Percentiles rank a stretch among this genome's conserved stretches.
These are phyloP conservation scores for Mycosphaerella sp. DNA, from an alignment of 2,329 filamentous ascomycete species.

Conservation along the genomic window DNA sequence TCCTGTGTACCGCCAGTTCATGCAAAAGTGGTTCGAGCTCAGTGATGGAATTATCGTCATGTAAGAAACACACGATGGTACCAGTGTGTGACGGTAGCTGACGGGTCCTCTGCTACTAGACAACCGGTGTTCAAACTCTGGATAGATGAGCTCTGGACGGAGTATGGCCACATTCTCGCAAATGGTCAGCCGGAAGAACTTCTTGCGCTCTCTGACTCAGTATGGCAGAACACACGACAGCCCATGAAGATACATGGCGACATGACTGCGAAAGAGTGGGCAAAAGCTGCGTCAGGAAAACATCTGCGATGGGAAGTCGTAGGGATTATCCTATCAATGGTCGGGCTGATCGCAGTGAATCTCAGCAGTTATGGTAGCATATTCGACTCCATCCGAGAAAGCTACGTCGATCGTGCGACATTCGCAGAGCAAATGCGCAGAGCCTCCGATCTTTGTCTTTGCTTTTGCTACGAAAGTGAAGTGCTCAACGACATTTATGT, in stretches of 20 bases:
- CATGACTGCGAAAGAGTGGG: constrained; percentile 38
- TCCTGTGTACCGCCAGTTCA: constrained; percentile 29
- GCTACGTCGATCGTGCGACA: constrained; percentile 41
- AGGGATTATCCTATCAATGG: constrained; percentile 36
- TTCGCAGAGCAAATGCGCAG: constrained; percentile 43
- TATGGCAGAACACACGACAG: constrained; percentile 40
- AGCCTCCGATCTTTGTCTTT: constrained; percentile 32
- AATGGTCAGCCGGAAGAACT: constrained; percentile 33
- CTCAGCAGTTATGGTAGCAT: constrained; percentile 33
- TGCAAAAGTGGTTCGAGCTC: constrained; percentile 30
- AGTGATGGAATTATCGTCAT: constrained; percentile 33
- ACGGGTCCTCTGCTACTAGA: not conserved
- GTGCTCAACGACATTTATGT: constrained; percentile 33
- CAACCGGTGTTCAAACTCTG: constrained; percentile 31
- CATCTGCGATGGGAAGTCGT: constrained; percentile 42
- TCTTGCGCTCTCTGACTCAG: constrained; percentile 35
- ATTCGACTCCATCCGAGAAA: constrained; percentile 44
- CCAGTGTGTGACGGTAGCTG: not conserved
- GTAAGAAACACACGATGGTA: constrained; percentile 1
- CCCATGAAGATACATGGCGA: constrained; percentile 35
- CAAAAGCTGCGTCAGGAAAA: constrained; percentile 35
- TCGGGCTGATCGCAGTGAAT: constrained; percentile 35
- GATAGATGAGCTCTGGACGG: constrained; percentile 35
- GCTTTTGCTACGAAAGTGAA: constrained; percentile 34
- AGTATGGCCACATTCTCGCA: constrained; percentile 28